Evolutionary conservation across 345 rosid species (phyloP).

Genomic region (Erysimum cheiranthoides): DNA sequence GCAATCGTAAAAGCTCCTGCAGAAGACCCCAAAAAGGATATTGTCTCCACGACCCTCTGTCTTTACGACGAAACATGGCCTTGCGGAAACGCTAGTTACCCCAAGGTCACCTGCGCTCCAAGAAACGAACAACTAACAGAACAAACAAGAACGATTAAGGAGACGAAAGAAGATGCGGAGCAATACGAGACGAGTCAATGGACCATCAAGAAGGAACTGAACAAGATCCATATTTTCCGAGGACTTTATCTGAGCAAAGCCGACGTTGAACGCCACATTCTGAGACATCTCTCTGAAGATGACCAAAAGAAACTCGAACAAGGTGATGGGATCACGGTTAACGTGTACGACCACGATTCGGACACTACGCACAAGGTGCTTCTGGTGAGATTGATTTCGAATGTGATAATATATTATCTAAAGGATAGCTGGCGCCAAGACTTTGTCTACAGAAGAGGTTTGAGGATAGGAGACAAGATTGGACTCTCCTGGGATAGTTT

Average conservation of each 20-base stretch:
- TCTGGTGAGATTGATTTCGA: background rate
- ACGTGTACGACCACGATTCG: background rate
- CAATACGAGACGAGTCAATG: background rate
- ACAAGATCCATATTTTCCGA: background rate
- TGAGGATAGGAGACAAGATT: slow-evolving; percentile 22
- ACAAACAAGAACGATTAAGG: background rate
- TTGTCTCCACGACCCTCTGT: background rate
- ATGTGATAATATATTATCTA: background rate
- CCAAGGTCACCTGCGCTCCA: background rate
- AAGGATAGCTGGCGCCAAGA: background rate
- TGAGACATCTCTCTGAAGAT: slow-evolving; percentile 1
- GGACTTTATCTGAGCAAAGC: background rate
- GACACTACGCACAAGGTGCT: slow-evolving; percentile 1
- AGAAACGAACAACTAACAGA: background rate
- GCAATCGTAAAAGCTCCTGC: background rate
- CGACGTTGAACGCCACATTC: background rate
- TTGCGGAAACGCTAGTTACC: background rate
- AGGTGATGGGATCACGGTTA: background rate
- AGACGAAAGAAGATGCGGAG: background rate
- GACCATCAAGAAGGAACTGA: slow-evolving; percentile 11
- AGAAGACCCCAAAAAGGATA: background rate
- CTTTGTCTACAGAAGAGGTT: slow-evolving; percentile 6
- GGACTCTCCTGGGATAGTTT: slow-evolving; percentile 17
- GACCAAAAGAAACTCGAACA: background rate
- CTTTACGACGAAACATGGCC: slow-evolving; percentile 1